Evolutionary conservation across 139 green algal genomes (phyloP).

Genomic region (Coelastrella sp.): DNA sequence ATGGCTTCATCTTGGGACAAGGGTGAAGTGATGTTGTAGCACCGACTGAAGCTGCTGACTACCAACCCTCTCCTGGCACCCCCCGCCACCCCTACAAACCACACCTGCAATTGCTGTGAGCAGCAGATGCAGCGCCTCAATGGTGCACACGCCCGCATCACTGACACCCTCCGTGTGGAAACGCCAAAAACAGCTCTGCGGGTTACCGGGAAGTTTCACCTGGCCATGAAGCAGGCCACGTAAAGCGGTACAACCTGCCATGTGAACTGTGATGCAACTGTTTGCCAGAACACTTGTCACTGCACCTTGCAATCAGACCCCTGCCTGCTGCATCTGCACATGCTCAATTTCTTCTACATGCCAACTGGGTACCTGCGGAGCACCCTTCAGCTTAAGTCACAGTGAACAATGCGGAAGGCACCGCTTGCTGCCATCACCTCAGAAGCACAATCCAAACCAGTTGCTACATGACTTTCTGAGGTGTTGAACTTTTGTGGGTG

Average conservation of each 20-base stretch:
- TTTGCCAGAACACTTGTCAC: background rate
- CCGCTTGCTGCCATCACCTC: too few species aligned
- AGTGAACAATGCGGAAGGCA: too few species aligned
- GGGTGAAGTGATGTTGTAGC: too few species aligned
- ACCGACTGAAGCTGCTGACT: background rate
- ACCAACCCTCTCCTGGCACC: background rate
- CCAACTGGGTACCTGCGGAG: background rate
- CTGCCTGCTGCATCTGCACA: background rate
- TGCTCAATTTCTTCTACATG: too few species aligned
- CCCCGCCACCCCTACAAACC: background rate
- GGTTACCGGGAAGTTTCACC: conserved; percentile 52
- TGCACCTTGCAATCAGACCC: too few species aligned
- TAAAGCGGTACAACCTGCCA: background rate
- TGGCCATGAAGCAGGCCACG: background rate
- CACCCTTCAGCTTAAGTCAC: too few species aligned
- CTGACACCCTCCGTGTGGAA: conserved; percentile 61
- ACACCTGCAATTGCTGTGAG: conserved; percentile 49
- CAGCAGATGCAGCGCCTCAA: conserved; percentile 65
- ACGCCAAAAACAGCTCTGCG: conserved; percentile 65
- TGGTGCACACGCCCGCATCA: conserved; percentile 67
- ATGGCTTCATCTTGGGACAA: too few species aligned
- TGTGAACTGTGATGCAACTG: too few species aligned
- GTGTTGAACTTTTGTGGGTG: too few species aligned
- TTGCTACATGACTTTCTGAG: too few species aligned
- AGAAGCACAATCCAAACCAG: too few species aligned